Evolutionary conservation across 306 rosid genomes (phyloP).

Genomic region (Sechiopsis laciniata): DNA sequence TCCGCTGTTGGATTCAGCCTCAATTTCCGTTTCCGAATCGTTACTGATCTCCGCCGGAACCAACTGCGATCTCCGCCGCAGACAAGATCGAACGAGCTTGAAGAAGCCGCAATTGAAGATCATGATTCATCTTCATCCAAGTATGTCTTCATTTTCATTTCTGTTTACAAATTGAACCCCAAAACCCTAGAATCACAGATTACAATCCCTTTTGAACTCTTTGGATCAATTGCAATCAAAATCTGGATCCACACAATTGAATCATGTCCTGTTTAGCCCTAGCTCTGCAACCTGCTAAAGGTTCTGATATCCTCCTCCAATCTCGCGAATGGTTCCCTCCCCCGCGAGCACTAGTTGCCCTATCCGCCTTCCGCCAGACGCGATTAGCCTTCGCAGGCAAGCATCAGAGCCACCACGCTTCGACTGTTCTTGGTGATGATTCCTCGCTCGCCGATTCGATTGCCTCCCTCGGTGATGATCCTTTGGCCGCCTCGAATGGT

Average conservation of each 20-base stretch:
- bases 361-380: constrained; percentile 81
- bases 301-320: constrained; percentile 86
- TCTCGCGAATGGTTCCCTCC: constrained; percentile 97
- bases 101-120: constrained; percentile 4
- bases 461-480: constrained; percentile 74
- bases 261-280: constrained; percentile 82
- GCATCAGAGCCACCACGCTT: constrained; percentile 19
- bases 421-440: constrained; percentile 28
- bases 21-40: not conserved
- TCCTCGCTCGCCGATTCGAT: constrained; percentile 47
- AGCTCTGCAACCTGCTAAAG: constrained; percentile 70
- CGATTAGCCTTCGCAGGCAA: constrained; percentile 53
- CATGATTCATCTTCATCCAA: constrained; percentile 8
- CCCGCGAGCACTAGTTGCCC: constrained; percentile 78
- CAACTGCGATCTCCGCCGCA: not conserved
- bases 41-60: not conserved
- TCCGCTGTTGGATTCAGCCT: too few species aligned
- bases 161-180: not conserved
- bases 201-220: not conserved
- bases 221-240: not conserved
- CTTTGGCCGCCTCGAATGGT: constrained; percentile 85
- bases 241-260: constrained; percentile 12
- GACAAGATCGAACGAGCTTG: not conserved
- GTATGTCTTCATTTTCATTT: not conserved
- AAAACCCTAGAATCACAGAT: constrained; percentile 2